phyloP scores from a whole-genome alignment of 140 eudicot genomes.

The Anethum foeniculum region DNA sequence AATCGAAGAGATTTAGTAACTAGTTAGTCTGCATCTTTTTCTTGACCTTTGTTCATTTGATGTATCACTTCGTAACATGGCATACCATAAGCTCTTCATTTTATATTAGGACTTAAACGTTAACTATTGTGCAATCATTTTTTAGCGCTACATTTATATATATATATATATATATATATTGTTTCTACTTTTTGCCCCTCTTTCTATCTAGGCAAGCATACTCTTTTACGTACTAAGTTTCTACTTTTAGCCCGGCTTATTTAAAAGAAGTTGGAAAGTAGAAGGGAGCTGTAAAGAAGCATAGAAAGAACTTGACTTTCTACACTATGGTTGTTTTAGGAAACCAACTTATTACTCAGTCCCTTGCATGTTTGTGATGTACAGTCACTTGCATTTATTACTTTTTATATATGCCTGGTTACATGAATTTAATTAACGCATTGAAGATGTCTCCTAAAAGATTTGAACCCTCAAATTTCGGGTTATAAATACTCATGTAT shows the following conservation, averaged over 20 bases:
- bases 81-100: too few species aligned
- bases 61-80: not conserved
- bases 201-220: too few species aligned
- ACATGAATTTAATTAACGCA: not conserved
- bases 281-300: not conserved
- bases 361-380: not conserved
- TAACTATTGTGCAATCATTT: too few species aligned
- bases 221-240: too few species aligned
- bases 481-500: not conserved
- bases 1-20: too few species aligned
- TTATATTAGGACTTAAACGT: too few species aligned
- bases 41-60: not conserved
- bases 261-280: not conserved
- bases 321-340: not conserved
- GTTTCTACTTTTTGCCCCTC: too few species aligned
- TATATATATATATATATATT: too few species aligned
- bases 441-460: not conserved
- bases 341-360: not conserved
- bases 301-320: not conserved
- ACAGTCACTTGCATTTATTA: not conserved
- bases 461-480: not conserved
- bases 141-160: too few species aligned
- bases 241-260: too few species aligned
- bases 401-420: too few species aligned
- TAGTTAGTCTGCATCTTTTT: not conserved